Evolutionary conservation across 2,329 filamentous ascomycete genomes (phyloP).

Genomic region (Eurotiales sp.): DNA sequence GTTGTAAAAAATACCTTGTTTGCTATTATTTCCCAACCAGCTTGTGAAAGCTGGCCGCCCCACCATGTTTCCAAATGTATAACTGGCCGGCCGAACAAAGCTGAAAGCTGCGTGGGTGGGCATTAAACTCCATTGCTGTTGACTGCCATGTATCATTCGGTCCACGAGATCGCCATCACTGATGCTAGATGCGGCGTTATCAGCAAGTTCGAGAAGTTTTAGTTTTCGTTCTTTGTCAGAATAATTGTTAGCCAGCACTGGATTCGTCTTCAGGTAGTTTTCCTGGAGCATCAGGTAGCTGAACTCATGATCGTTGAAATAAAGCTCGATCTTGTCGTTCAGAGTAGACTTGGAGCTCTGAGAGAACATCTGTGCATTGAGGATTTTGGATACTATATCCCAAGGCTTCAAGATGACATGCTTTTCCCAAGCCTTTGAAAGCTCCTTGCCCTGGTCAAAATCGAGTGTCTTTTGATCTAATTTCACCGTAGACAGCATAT

Average conservation of each 20-base stretch:
- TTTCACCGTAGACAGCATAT: conserved; percentile 95
- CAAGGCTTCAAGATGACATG: conserved; percentile 94
- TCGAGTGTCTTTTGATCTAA: conserved; percentile 76
- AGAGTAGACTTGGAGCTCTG: conserved; percentile 78
- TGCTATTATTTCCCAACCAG: conserved; percentile 96
- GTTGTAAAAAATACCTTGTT: too few species aligned
- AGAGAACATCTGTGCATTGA: conserved; percentile 81
- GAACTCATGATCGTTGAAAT: conserved; percentile 99
- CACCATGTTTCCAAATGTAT: conserved; percentile 72
- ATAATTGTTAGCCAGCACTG: conserved; percentile 61
- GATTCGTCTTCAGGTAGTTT: conserved; percentile 86
- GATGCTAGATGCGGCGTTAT: conserved; percentile 89
- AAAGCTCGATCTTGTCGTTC: conserved; percentile 97
- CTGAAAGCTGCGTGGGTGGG: conserved; percentile 93
- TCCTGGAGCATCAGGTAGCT: conserved; percentile 97
- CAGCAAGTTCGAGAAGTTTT: conserved; percentile 80
- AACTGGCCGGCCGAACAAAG: conserved; percentile 87
- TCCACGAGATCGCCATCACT: conserved; percentile 96
- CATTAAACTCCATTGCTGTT: conserved; percentile 99
- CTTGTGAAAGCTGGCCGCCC: conserved; percentile 72
- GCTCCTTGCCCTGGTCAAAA: conserved; percentile 81
- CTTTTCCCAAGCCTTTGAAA: conserved; percentile 99
- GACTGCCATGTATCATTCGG: conserved; percentile 95
- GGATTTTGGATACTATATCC: conserved; percentile 94
- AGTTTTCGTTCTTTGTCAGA: conserved; percentile 66